Evolutionary conservation across 2,329 filamentous ascomycete genomes (phyloP).

Genomic region (Fusarium duplospermum): DNA sequence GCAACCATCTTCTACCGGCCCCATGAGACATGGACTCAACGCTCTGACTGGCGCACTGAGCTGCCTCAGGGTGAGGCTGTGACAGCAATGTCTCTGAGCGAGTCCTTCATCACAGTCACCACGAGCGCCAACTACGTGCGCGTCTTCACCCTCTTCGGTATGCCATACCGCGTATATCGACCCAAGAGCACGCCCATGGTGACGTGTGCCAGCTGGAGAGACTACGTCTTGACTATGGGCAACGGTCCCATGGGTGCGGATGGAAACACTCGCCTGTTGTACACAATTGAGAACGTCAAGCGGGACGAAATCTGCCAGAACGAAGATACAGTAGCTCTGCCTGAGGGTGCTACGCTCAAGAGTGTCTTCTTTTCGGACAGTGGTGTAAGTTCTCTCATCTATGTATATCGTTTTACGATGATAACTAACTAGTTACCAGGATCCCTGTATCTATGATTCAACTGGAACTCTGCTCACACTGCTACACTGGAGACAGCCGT

Average conservation of each 20-base stretch:
- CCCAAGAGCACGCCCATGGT: constrained; percentile 92
- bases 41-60: constrained; percentile 89
- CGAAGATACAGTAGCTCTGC: constrained; percentile 89
- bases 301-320: constrained; percentile 94
- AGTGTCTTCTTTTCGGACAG: constrained; percentile 92
- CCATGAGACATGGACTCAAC: constrained; percentile 94
- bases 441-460: constrained; percentile 96
- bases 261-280: constrained; percentile 81
- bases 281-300: constrained; percentile 95
- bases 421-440: constrained; percentile 59
- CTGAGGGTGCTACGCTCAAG: constrained; percentile 77
- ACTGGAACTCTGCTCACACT: constrained; percentile 89
- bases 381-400: constrained; percentile 69
- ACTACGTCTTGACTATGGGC: constrained; percentile 96
- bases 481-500: constrained; percentile 88
- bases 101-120: constrained; percentile 89
- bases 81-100: constrained; percentile 88
- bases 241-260: constrained; percentile 88
- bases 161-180: constrained; percentile 88
- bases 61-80: constrained; percentile 90
- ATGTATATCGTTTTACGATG: neutral
- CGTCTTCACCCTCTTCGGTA: constrained; percentile 91
- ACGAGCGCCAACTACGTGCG: constrained; percentile 90
- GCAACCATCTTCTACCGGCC: constrained; percentile 95
- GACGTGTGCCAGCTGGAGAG: constrained; percentile 91